phyloP scores from a whole-genome alignment of 2,329 filamentous ascomycete species.

The Aphanoascus verrucosus region DNA sequence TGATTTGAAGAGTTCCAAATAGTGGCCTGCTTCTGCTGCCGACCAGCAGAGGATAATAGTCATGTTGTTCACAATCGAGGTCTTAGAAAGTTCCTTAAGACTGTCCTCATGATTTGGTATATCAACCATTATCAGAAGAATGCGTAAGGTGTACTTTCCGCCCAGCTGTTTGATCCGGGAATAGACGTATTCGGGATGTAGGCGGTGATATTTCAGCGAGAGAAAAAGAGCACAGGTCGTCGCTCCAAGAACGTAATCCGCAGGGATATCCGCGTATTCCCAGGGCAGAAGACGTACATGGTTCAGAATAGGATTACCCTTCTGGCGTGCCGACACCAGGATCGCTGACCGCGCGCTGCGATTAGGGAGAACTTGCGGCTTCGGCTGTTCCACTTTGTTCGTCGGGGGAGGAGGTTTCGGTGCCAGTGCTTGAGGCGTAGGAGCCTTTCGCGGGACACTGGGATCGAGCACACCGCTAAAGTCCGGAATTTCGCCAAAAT shows the following conservation, averaged over 20 bases:
- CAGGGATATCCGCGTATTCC: slow-evolving; percentile 96
- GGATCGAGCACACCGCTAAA: slow-evolving; percentile 26
- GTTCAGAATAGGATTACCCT: slow-evolving; percentile 85
- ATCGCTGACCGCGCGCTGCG: slow-evolving; percentile 62
- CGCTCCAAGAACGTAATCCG: slow-evolving; percentile 78
- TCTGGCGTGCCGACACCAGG: slow-evolving; percentile 81
- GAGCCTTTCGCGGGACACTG: slow-evolving; percentile 19
- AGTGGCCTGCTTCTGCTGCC: slow-evolving; percentile 82
- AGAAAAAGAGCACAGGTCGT: slow-evolving; percentile 89
- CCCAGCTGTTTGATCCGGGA: slow-evolving; percentile 75
- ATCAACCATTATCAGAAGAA: slow-evolving; percentile 85
- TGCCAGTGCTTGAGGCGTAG: slow-evolving; percentile 34
- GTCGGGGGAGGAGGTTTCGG: slow-evolving; percentile 20
- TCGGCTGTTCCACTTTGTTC: slow-evolving; percentile 68
- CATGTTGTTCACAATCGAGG: slow-evolving; percentile 80
- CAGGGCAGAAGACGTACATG: slow-evolving; percentile 72
- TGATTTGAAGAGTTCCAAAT: slow-evolving; percentile 88
- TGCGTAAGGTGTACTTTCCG: slow-evolving; percentile 73
- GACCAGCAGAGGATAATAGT: slow-evolving; percentile 92
- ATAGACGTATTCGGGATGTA: slow-evolving; percentile 97
- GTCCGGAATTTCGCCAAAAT: slow-evolving; percentile 37
- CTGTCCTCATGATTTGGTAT: slow-evolving; percentile 89
- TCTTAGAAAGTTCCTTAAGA: slow-evolving; percentile 82
- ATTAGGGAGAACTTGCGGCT: slow-evolving; percentile 69
- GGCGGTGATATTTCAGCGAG: slow-evolving; percentile 89